phyloP scores from a whole-genome alignment of 2,329 filamentous ascomycete species.

The Hypocrella siamensis region DNA sequence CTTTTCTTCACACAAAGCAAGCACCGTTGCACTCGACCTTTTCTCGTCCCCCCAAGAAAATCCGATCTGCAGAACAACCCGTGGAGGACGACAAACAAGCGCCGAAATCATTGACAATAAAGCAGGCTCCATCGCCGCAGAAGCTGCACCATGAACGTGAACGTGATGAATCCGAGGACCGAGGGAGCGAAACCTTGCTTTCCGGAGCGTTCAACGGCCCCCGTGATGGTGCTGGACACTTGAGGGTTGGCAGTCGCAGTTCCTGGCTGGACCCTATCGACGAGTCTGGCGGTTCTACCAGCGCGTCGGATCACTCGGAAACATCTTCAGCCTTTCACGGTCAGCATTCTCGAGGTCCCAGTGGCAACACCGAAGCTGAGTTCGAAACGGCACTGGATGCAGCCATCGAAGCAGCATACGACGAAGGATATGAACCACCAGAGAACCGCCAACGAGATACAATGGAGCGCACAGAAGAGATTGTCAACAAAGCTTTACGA shows the following conservation, averaged over 20 bases:
- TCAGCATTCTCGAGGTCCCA: constrained; percentile 52
- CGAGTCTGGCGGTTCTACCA: constrained; percentile 68
- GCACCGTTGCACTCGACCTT: constrained; percentile 36
- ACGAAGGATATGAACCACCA: constrained; percentile 73
- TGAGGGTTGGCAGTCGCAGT: constrained; percentile 52
- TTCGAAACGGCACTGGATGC: constrained; percentile 91
- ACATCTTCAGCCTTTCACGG: constrained; percentile 55
- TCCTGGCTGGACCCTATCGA: constrained; percentile 94
- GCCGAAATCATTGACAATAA: constrained; percentile 56
- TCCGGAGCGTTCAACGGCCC: constrained; percentile 9
- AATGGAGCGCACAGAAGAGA: constrained; percentile 23
- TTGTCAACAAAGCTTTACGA: constrained; percentile 39
- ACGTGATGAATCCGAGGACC: constrained; percentile 4
- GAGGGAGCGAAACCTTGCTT: constrained; percentile 2
- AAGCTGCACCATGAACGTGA: constrained; percentile 11
- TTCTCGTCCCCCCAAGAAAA: constrained; percentile 27
- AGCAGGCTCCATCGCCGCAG: constrained; percentile 33
- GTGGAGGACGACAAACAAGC: constrained; percentile 41
- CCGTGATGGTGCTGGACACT: constrained; percentile 19
- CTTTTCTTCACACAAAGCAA: constrained; percentile 1
- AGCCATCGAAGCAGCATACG: constrained; percentile 89
- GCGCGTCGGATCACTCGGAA: constrained; percentile 63
- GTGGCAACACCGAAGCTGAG: constrained; percentile 67
- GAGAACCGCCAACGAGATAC: constrained; percentile 25
- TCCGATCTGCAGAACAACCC: constrained; percentile 14